phyloP scores from a whole-genome alignment of 768 basidiomycete species.

The Mycena alexandri region DNA sequence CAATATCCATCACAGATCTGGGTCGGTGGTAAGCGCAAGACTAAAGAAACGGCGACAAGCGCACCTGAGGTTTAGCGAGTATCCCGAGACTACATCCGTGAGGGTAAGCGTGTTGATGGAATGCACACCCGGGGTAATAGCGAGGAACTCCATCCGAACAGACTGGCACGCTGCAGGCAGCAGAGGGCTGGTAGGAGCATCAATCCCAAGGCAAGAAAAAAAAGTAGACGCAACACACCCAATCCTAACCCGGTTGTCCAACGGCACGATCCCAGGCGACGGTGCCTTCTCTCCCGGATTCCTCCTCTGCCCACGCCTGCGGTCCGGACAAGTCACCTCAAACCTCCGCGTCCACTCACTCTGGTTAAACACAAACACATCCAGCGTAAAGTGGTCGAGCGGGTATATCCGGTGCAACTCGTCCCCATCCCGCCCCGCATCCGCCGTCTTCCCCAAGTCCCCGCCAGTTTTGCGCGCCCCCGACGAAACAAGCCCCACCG shows the following conservation, averaged over 20 bases:
- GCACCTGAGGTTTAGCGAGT: conserved; percentile 80
- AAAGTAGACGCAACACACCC: conserved; percentile 67
- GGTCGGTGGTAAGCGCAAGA: conserved; percentile 17
- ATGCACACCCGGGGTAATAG: conserved; percentile 84
- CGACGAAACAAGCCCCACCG: conserved; percentile 65
- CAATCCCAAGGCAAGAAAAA: conserved; percentile 9
- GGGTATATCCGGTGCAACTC: conserved; percentile 68
- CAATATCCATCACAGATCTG: conserved; percentile 83
- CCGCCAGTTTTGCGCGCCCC: conserved; percentile 35
- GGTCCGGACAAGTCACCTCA: conserved; percentile 78
- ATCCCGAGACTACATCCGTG: conserved; percentile 81
- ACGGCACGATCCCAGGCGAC: conserved; percentile 74
- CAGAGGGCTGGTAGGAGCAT: conserved; percentile 66
- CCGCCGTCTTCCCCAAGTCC: conserved; percentile 38
- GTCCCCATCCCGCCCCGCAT: conserved; percentile 44
- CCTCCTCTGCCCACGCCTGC: conserved; percentile 58
- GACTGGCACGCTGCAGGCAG: conserved; percentile 88
- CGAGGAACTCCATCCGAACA: conserved; percentile 88
- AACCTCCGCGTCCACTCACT: conserved; percentile 81
- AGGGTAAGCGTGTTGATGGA: conserved; percentile 78
- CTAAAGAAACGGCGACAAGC: conserved; percentile 32
- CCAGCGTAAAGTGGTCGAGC: conserved; percentile 80
- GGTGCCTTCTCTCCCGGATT: conserved; percentile 55
- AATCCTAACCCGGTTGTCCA: conserved; percentile 83
- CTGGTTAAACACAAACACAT: conserved; percentile 91